phyloP scores from a whole-genome alignment of 1,284 basidiomycete genomes.

The Mycena sp. region DNA sequence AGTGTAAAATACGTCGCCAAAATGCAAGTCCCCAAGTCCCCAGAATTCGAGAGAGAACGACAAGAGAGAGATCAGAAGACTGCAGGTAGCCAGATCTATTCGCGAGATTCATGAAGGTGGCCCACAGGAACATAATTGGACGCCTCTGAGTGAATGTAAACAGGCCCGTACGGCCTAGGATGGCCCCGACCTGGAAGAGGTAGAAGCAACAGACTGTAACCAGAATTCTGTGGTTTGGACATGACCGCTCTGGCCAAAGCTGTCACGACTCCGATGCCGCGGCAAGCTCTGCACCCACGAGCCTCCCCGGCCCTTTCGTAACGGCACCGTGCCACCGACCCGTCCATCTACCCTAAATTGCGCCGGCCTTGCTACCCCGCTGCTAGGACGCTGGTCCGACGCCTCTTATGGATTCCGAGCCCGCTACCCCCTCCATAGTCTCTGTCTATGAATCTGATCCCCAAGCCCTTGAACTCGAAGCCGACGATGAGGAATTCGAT shows the following conservation, averaged over 20 bases:
- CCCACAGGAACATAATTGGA: neutral
- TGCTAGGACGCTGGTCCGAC: neutral
- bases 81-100: neutral
- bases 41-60: neutral
- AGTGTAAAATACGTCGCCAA: neutral
- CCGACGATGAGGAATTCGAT: slow-evolving; percentile 64
- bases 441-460: slow-evolving; percentile 27
- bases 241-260: slow-evolving; percentile 4
- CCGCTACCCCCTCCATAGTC: slow-evolving; percentile 24
- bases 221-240: neutral
- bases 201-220: neutral
- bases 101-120: neutral
- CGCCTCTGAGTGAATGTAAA: neutral
- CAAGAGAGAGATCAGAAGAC: neutral
- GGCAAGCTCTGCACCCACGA: neutral
- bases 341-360: neutral
- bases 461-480: slow-evolving; percentile 5
- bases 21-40: neutral
- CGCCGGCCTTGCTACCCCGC: neutral
- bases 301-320: neutral
- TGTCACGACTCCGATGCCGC: neutral
- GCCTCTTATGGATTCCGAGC: slow-evolving; percentile 28
- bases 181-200: neutral
- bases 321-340: neutral
- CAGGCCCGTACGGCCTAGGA: neutral